Percentiles rank a stretch among this genome's conserved stretches.
These are phyloP conservation scores for Trametes gibbosa DNA, from an alignment of 768 basidiomycete genomes.

Conservation along the genomic window DNA sequence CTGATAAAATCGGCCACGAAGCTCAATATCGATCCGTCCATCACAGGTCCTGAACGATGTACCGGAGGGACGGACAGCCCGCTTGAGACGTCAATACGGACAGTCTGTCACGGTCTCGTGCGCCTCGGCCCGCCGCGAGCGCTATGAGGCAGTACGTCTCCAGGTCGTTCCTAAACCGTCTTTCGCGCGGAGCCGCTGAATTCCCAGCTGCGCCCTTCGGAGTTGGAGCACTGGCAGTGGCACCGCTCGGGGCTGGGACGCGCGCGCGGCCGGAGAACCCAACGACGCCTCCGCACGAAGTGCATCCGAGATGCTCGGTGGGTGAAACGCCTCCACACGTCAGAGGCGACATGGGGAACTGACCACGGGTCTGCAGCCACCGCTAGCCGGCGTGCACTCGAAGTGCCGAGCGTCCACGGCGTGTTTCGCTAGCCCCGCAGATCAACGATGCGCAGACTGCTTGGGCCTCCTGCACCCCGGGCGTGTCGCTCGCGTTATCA, in stretches of 20 bases:
- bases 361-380: not conserved
- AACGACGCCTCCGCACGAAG: no score
- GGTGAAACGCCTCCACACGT: not conserved
- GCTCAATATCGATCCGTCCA: not conserved
- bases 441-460: not conserved
- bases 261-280: not conserved
- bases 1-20: not conserved
- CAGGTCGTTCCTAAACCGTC: not conserved
- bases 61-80: not conserved
- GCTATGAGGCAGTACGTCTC: not conserved
- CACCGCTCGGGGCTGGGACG: not conserved
- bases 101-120: not conserved
- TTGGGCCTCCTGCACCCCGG: not conserved
- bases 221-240: conserved; percentile 4
- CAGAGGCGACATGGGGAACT: not conserved
- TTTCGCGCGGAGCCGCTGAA: conserved; percentile 12
- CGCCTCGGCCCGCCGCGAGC: conserved; percentile 1
- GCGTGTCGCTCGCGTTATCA: not conserved
- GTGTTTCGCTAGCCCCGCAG: conserved; percentile 1
- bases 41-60: not conserved
- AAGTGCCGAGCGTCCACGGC: not conserved
- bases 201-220: conserved; percentile 8
- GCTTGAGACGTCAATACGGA: not conserved
- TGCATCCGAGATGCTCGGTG: not conserved
- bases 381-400: not conserved